Evolutionary conservation across 352 stramenopile species (phyloP), one percentile per base, ranked within the genome.

Genomic region (Pythium plurisporium): DNA sequence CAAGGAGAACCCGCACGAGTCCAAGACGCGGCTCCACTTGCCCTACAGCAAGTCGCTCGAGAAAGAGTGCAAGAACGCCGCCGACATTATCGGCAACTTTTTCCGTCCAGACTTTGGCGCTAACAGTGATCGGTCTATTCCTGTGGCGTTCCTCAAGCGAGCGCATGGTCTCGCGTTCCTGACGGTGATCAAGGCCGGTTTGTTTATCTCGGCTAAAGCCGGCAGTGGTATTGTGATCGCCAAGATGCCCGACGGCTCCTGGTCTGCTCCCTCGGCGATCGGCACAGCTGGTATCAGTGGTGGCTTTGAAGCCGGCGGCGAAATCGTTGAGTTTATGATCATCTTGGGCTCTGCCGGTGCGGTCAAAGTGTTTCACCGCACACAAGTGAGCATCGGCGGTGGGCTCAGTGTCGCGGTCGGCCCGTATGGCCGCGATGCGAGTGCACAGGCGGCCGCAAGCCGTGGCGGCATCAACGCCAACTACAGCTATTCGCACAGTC

Each of bases 281-380:
- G 92, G 91, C n/a, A 93, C 90, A 0, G 84, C 82, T 0, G 92
- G 93, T 11, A 81, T 98, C 46, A 86, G 86, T 11, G 77, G 74
- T 68, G 92, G 93, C 29, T 82, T 92, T 4, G 73, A 98, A 53
- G 74, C 84, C 25, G 93, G 94, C 27, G 91, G 90, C 15, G 91
- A 98, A 67, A 69, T 98, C 14, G 89, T 95, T 11, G 92, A 98
- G 74, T 88, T 98, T 50, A 89, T 98, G 58, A 97, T 98, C 69
- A 86, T 98, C 36, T 75, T 98, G 26, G 96, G 96, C 65, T 97
- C 84, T 1, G 76, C 94, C 23, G 85, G 86, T 23, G 89, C 95
- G 0, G 90, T 98, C 15, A 86, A 96, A 58, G 76, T 98, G 10
- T 95, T 98, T 62, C 84, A 95, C 59, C 66, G 85, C 65, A 83